Conservation (phyloP, 2,329 filamentous ascomycete genomes). For the Lanzia echinophila region DNA sequence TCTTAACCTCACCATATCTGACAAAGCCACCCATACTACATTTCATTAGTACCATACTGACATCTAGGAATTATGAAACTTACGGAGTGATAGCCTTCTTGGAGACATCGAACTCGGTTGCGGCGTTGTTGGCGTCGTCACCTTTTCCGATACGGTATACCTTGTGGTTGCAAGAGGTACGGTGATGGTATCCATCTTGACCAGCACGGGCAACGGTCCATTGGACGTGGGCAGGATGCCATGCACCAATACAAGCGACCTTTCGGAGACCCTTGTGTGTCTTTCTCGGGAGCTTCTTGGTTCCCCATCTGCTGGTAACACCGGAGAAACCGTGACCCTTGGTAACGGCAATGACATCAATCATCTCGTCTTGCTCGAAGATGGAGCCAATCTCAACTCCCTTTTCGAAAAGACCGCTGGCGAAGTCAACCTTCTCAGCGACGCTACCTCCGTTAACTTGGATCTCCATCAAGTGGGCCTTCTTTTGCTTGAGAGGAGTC, state of each 20-base stretch:
- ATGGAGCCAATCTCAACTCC: slow-evolving; percentile 84
- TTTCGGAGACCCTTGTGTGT: slow-evolving; percentile 99
- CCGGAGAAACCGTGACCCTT: slow-evolving; percentile 98
- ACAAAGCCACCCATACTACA: slow-evolving; percentile 95
- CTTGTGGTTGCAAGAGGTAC: slow-evolving; percentile 99
- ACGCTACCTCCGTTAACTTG: slow-evolving; percentile 98
- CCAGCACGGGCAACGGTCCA: slow-evolving; percentile 99
- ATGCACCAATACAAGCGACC: slow-evolving; percentile 99
- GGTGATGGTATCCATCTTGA: slow-evolving; percentile 99
- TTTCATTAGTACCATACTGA: slow-evolving; percentile 29
- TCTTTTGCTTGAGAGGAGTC: slow-evolving; percentile 99
- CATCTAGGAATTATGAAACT: slow-evolving; percentile 39
- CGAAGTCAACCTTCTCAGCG: slow-evolving; percentile 95
- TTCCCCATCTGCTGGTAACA: slow-evolving; percentile 97
- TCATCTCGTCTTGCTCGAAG: slow-evolving; percentile 99
- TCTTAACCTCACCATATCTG: slow-evolving; percentile 98
- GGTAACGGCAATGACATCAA: slow-evolving; percentile 98
- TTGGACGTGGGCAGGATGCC: slow-evolving; percentile 99
- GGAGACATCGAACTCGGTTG: slow-evolving; percentile 92
- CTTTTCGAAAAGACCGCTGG: slow-evolving; percentile 97
- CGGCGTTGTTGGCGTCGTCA: slow-evolving; percentile 82
- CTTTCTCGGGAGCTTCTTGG: slow-evolving; percentile 99
- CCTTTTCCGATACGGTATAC: slow-evolving; percentile 97
- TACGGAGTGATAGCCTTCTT: slow-evolving; percentile 99
- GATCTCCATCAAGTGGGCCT: slow-evolving; percentile 99